Conservation (phyloP, 768 basidiomycete genomes). For the Lentinula sp. region DNA sequence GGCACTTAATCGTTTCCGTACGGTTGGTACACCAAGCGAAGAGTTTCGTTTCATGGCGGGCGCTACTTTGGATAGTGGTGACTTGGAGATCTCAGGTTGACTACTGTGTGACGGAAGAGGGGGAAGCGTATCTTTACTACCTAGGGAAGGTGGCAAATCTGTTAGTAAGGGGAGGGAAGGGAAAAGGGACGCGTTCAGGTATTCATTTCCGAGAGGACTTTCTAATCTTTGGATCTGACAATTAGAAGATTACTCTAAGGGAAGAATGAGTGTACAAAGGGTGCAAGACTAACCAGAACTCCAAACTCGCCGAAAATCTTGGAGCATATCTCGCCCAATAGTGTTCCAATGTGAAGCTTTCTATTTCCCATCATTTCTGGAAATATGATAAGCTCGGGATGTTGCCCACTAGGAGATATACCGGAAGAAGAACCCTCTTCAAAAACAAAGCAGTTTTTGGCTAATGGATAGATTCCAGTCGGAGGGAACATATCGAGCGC, state of each 20-base stretch:
- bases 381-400: slow-evolving; percentile 68
- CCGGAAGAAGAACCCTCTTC: slow-evolving; percentile 62
- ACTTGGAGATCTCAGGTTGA: slow-evolving; percentile 47
- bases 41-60: slow-evolving; percentile 51
- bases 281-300: slow-evolving; percentile 53
- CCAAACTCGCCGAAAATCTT: slow-evolving; percentile 84
- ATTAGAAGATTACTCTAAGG: slow-evolving; percentile 7
- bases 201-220: slow-evolving; percentile 80
- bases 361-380: slow-evolving; percentile 86
- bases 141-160: slow-evolving; percentile 56
- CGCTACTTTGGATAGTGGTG: slow-evolving; percentile 30
- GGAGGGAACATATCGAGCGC: slow-evolving; percentile 63
- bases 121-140: slow-evolving; percentile 40
- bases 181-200: slow-evolving; percentile 65
- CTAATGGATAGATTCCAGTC: slow-evolving; percentile 67
- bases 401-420: slow-evolving; percentile 47
- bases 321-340: slow-evolving; percentile 86
- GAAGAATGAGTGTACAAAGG: neutral
- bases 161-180: slow-evolving; percentile 54
- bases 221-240: slow-evolving; percentile 72
- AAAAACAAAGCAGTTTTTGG: slow-evolving; percentile 81
- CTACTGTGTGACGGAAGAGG: slow-evolving; percentile 46
- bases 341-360: slow-evolving; percentile 79
- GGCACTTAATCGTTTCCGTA: slow-evolving; percentile 57
- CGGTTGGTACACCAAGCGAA: slow-evolving; percentile 27